Base-by-base conservation (phyloP, 106 monocot genomes). In the Phalaenopsis equestris region DNA sequence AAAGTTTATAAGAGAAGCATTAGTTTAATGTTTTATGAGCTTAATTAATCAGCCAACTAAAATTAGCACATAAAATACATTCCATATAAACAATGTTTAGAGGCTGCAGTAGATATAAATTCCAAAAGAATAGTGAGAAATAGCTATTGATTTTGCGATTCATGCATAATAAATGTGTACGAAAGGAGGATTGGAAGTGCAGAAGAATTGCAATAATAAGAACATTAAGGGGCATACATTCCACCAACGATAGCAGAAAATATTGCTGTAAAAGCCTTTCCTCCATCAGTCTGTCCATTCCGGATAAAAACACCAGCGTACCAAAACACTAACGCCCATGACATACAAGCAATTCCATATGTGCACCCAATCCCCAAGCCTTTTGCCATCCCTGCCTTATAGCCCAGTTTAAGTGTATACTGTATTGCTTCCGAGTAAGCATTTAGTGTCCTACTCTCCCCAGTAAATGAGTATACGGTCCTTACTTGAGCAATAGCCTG, bases 221-320 rank as follows among this genome's bases (percentile, higher is more conserved):
- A 41, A 79, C 57, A 8, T 4, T 72, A 70, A 19, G 79, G 78
- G 7, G 85, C 92, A 89, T 83, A 99, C 98, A 99, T 93, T 85
- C 98, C 98, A 88, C 98, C 98, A 74, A 99, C 94, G 85, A 99
- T 99, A 45, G 98, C 98, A 79, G 98, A 99, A 72, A 99, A 99
- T 42, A 99, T 99, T 24, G 98, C 98, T 36, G 98, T 99, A 82
- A 99, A 99, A 68, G 94, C 98, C 85, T 91, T 99, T 49, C 98
- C 94, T 47, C 98, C 98, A 89, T 99, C 98, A 24, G 94, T 94
- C 76, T 99, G 94, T 37, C 98, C 94, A 87, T 93, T 92, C 78
- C 98, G 76, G 67, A 99, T 99, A 80, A 94, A 99, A 38, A 99
- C 98, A 37, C 98, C 98, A 23, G 94, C 99, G 76, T 99, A 99